These are phyloP conservation scores for Schizosaccharomyces versatilis DNA, from an alignment of 1,139 yeast genomes.

Conservation along the genomic window DNA sequence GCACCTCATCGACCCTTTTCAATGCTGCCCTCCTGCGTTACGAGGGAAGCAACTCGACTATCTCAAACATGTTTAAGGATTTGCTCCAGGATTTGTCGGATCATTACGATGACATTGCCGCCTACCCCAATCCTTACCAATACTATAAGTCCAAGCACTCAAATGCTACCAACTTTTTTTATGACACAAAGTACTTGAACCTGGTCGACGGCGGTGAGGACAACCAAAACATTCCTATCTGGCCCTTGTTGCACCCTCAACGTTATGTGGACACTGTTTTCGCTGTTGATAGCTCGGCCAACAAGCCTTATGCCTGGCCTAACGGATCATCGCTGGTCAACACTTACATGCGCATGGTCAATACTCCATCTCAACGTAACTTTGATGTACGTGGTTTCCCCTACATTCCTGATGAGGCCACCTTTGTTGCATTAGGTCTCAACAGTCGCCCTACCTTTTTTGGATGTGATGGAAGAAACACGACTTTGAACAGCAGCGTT, in stretches of 20 bases:
- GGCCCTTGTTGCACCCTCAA: slow-evolving; percentile 50
- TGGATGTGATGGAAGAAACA: slow-evolving; percentile 49
- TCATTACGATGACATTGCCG: slow-evolving; percentile 39
- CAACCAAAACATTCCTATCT: slow-evolving; percentile 52
- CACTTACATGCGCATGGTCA: slow-evolving; percentile 43
- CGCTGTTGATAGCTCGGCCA: slow-evolving; percentile 78
- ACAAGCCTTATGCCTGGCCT: slow-evolving; percentile 31
- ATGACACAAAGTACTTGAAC: slow-evolving; percentile 25
- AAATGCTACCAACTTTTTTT: slow-evolving; percentile 14
- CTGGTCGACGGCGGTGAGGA: slow-evolving; percentile 85
- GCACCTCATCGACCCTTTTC: slow-evolving; percentile 56
- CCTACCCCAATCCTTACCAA: slow-evolving; percentile 60
- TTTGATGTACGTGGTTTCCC: slow-evolving; percentile 30
- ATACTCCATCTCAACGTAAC: slow-evolving; percentile 27
- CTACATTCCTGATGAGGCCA: slow-evolving; percentile 42
- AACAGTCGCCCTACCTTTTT: slow-evolving; percentile 32
- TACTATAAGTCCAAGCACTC: slow-evolving; percentile 16
- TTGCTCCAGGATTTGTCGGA: slow-evolving; percentile 16
- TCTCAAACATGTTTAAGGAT: slow-evolving; percentile 23
- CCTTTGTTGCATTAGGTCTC: slow-evolving; percentile 37
- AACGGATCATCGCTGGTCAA: slow-evolving; percentile 48
- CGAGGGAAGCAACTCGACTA: slow-evolving; percentile 30
- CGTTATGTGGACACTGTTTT: slow-evolving; percentile 55
- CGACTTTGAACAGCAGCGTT: slow-evolving; percentile 9
- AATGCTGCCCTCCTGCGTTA: slow-evolving; percentile 43